Percentiles rank a stretch among this genome's conserved stretches.
These are phyloP conservation scores for sweet orange (Citrus sinensis) DNA, from an alignment of 345 rosid genomes.

Conservation along the genomic window DNA sequence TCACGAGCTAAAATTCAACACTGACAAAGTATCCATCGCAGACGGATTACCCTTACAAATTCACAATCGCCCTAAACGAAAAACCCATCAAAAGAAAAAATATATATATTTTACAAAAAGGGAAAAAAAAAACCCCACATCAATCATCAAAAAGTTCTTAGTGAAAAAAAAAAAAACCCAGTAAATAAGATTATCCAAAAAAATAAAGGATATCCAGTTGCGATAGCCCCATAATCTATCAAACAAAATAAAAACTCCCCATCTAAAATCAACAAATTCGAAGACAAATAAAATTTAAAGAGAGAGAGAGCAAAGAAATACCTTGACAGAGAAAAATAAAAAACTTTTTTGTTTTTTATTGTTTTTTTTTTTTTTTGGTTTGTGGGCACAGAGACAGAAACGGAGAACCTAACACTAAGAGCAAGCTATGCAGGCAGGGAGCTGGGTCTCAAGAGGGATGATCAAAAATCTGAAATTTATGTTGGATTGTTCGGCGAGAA, in stretches of 20 bases:
- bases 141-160: neutral
- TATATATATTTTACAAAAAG: neutral
- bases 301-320: constrained; percentile 19
- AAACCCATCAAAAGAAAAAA: neutral
- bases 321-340: constrained; percentile 10
- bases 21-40: constrained; percentile 9
- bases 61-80: neutral
- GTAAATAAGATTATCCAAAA: constrained; percentile 16
- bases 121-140: neutral
- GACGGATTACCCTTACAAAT: neutral
- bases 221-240: constrained; percentile 12
- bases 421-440: neutral
- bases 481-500: constrained; percentile 21
- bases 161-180: constrained; percentile 9
- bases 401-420: constrained; percentile 13
- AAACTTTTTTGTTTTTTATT: neutral
- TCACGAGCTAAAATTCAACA: constrained; percentile 1
- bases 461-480: neutral
- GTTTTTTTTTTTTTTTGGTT: neutral
- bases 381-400: constrained; percentile 8
- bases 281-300: neutral
- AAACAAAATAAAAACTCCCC: neutral
- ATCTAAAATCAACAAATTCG: neutral
- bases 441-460: constrained; percentile 7
- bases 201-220: constrained; percentile 19